phyloP scores from a whole-genome alignment of 768 basidiomycete genomes.

The Boletales sp. region DNA sequence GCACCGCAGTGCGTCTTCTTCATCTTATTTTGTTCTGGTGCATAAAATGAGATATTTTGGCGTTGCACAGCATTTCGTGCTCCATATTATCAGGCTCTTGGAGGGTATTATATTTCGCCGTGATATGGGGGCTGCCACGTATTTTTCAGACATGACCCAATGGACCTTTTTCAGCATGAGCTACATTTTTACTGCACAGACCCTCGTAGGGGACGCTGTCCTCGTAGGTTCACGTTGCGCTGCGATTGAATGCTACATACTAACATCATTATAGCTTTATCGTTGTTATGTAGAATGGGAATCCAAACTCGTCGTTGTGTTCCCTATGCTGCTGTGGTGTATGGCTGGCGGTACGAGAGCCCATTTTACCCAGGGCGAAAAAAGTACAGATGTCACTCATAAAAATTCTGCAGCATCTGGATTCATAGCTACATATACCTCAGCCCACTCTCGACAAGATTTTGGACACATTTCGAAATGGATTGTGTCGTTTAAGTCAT shows the following conservation, averaged over 20 bases:
- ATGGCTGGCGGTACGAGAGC: constrained; percentile 17
- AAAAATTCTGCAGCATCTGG: constrained; percentile 13
- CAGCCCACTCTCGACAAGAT: constrained; percentile 5
- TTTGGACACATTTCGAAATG: constrained; percentile 22
- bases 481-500: constrained; percentile 33
- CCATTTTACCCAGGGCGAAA: not conserved
- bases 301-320: constrained; percentile 19
- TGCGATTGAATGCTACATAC: not conserved
- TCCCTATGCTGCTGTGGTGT: constrained; percentile 31
- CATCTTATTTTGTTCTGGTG: not conserved
- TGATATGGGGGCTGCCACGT: constrained; percentile 17
- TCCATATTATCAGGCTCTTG: constrained; percentile 23
- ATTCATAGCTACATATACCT: constrained; percentile 13
- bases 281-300: constrained; percentile 33
- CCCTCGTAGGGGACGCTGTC: constrained; percentile 29
- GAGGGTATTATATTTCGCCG: constrained; percentile 25
- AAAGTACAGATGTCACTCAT: not conserved
- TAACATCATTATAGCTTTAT: constrained; percentile 19
- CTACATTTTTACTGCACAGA: constrained; percentile 21
- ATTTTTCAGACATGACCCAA: constrained; percentile 24
- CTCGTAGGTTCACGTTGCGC: constrained; percentile 15
- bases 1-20: constrained; percentile 23
- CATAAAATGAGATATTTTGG: not conserved
- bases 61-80: constrained; percentile 21
- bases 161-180: constrained; percentile 30